Evolutionary conservation across 1,284 basidiomycete species (phyloP).

Genomic region (Melampsora larici-populina): DNA sequence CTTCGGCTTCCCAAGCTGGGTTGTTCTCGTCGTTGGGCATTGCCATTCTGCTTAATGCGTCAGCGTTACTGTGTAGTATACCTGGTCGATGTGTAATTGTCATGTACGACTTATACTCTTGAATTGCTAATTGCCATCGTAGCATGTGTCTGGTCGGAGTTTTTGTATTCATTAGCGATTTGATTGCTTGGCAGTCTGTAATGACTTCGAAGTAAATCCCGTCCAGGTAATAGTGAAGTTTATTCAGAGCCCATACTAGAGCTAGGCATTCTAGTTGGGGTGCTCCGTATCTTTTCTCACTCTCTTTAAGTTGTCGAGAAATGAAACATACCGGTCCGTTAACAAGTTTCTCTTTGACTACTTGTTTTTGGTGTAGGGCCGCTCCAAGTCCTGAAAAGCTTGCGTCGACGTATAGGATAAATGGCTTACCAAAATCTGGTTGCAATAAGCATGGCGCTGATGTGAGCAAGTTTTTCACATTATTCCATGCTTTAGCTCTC

Average conservation of each 20-base stretch:
- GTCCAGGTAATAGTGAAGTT: slow-evolving; percentile 38
- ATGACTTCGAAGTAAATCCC: slow-evolving; percentile 10
- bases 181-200: slow-evolving; percentile 11
- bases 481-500: background rate
- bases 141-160: too few species aligned
- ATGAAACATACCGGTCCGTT: too few species aligned
- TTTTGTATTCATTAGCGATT: background rate
- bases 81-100: background rate
- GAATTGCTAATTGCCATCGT: background rate
- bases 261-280: too few species aligned
- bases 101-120: background rate
- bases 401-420: too few species aligned
- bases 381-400: too few species aligned
- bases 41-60: too few species aligned
- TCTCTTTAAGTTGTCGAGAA: too few species aligned
- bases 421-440: slow-evolving; percentile 8
- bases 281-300: too few species aligned
- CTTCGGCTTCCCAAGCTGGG: background rate
- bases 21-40: background rate
- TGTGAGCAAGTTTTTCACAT: background rate
- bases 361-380: too few species aligned
- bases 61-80: background rate
- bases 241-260: slow-evolving; percentile 28
- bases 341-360: too few species aligned
- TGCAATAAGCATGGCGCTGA: background rate